phyloP scores from a whole-genome alignment of 352 stramenopile species.

The Blastocystis sp. region DNA sequence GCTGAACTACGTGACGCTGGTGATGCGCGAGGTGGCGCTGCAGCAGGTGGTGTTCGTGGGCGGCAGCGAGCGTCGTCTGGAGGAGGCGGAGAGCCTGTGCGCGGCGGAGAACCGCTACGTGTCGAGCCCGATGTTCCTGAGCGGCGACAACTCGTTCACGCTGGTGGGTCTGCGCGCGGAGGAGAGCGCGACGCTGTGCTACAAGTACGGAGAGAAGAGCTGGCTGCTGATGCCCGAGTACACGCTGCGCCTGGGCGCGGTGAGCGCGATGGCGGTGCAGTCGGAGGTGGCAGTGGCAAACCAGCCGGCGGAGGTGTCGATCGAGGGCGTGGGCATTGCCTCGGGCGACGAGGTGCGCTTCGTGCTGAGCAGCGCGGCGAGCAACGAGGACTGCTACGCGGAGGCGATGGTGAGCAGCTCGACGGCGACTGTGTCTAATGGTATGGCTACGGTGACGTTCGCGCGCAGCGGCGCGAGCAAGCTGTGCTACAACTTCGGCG shows the following conservation, averaged over 20 bases:
- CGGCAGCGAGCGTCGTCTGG: neutral
- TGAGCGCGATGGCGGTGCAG: neutral
- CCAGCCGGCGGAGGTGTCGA: conserved; percentile 18
- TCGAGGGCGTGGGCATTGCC: conserved; percentile 39
- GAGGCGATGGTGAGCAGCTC: neutral
- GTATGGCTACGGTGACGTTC: conserved; percentile 7
- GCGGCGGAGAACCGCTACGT: neutral
- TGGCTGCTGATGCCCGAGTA: neutral
- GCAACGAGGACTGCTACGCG: conserved; percentile 2
- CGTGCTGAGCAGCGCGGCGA: conserved; percentile 13
- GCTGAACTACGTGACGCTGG: conserved; percentile 18
- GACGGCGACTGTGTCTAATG: neutral
- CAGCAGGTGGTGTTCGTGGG: conserved; percentile 42
- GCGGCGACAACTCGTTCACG: conserved; percentile 1
- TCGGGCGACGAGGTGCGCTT: conserved; percentile 39
- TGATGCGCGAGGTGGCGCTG: conserved; percentile 19
- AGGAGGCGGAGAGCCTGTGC: neutral
- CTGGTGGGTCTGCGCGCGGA: neutral
- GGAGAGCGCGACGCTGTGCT: conserved; percentile 45
- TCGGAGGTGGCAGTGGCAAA: neutral
- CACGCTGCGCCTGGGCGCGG: neutral
- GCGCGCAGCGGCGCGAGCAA: conserved; percentile 20
- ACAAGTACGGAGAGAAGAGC: conserved; percentile 58
- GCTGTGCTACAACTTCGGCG: conserved; percentile 64
- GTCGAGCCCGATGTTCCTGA: conserved; percentile 23